phyloP scores from a whole-genome alignment of 345 rosid genomes.

The Fremontodendron californicum region DNA sequence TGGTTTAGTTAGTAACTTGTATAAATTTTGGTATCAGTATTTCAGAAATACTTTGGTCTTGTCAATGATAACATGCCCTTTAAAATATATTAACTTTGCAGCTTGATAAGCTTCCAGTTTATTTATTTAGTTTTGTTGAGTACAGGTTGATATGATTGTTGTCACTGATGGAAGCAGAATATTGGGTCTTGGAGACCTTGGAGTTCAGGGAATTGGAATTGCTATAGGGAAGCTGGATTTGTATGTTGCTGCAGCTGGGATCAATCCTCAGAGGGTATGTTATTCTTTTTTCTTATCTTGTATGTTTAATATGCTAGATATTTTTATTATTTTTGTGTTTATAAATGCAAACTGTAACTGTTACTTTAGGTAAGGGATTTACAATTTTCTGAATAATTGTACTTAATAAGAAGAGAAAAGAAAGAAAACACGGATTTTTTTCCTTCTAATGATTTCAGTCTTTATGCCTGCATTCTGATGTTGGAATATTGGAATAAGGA shows the following conservation, averaged over 20 bases:
- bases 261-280: conserved; percentile 94
- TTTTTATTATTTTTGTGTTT: not conserved
- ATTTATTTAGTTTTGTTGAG: not conserved
- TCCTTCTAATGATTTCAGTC: not conserved
- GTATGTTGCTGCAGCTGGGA: conserved; percentile 98
- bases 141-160: conserved; percentile 99
- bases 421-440: too few relatives aligned
- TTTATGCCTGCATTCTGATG: not conserved
- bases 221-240: conserved; percentile 92
- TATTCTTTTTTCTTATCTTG: not conserved
- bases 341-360: not conserved
- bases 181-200: conserved; percentile 97
- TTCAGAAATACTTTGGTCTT: conserved; percentile 2
- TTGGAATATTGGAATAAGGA: not conserved
- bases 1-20: not conserved
- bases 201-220: conserved; percentile 97
- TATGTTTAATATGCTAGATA: not conserved
- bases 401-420: not conserved
- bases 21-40: not conserved
- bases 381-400: not conserved
- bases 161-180: conserved; percentile 99
- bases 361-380: not conserved
- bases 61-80: not conserved
- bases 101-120: not conserved
- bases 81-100: not conserved